phyloP scores from a whole-genome alignment of 768 basidiomycete species.

The Panellus pusillus region DNA sequence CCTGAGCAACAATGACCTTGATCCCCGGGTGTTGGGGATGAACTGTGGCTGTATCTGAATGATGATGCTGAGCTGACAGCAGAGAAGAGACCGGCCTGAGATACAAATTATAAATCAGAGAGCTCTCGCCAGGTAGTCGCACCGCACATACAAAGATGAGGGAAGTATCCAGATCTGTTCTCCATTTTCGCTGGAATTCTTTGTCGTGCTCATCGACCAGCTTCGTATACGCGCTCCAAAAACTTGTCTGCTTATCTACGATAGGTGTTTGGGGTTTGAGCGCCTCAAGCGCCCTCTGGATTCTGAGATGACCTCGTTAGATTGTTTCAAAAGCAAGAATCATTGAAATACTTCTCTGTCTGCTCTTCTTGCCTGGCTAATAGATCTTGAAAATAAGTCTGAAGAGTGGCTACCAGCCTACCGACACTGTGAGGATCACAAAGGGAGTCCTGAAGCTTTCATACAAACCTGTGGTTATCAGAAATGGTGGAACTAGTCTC shows the following conservation, averaged over 20 bases:
- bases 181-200: background rate
- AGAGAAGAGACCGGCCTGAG: background rate
- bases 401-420: too few relatives aligned
- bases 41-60: background rate
- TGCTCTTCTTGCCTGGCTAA: too few relatives aligned
- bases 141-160: background rate
- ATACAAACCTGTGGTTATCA: too few relatives aligned
- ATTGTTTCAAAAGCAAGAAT: too few relatives aligned
- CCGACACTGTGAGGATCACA: too few relatives aligned
- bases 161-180: background rate
- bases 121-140: background rate
- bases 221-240: background rate
- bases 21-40: background rate
- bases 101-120: background rate
- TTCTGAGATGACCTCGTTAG: too few relatives aligned
- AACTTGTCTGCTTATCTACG: background rate
- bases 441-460: too few relatives aligned
- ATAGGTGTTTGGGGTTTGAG: too few relatives aligned
- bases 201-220: background rate
- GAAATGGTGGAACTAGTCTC: too few relatives aligned
- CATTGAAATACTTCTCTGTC: too few relatives aligned
- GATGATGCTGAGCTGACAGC: background rate
- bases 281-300: too few relatives aligned
- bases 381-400: too few relatives aligned
- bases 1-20: background rate